Base-by-base conservation (phyloP, 768 basidiomycete genomes). In the Pisolithus microcarpus region DNA sequence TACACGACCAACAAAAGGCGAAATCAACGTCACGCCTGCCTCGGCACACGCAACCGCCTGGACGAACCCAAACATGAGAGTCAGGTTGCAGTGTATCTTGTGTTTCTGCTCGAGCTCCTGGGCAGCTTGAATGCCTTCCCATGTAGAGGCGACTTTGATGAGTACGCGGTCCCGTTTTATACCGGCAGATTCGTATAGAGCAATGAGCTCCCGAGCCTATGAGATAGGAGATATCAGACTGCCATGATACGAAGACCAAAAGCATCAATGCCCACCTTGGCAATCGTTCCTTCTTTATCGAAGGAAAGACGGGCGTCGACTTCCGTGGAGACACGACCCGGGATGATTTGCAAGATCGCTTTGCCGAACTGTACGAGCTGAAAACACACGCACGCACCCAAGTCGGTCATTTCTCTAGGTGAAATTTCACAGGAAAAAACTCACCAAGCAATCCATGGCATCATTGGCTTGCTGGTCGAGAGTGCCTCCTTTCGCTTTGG, bases 111-210 rank as follows among this genome's bases (percentile, higher is more conserved):
- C 94, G 56, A 98, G 85, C 66, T 92, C 85, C 54, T 89, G 82
- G 24, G 94, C 94, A 51, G 94, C 94, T 70, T 97, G 93, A 72
- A 98, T 97, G 70, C 95, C 95, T 72, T 97, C 94, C 89, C 90
- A 98, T 21, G 92, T 95, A 18, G 93, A 94, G 9, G 93, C 95
- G 65, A 98, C 95, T 76, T 98, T 98, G 82, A 98, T 95, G 58
- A 98, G 76, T 51, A 98, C 76, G 52, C 94, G 90, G 48, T 95
- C 89, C 72, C 86, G 89, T 62, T 79, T 73, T 72, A 98, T 81
- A 55, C 95, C 94, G 56, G 91, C 68, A 19, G 87, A 87, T 28
- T 92, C 80, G 77, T 98, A 98, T 51, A 98, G 82, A 24, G 81
- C 81, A 60, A 98, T 96, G 62, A 96, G 80, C 62, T 87, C 78